These are phyloP conservation scores for Pisolithus marmoratus DNA, from an alignment of 768 basidiomycete genomes.

Conservation along the genomic window DNA sequence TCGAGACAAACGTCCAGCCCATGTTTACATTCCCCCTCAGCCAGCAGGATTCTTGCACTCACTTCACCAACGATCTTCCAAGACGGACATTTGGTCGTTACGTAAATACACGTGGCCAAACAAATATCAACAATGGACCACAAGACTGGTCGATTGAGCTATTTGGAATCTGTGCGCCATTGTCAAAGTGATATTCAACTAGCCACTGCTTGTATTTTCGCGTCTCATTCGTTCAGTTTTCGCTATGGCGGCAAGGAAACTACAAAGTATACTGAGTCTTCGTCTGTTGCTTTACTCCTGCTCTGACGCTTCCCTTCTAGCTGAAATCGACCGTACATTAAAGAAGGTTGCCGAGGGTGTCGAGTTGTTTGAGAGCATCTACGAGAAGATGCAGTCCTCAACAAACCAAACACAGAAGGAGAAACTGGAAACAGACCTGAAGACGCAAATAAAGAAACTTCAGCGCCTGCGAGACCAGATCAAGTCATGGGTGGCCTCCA, in stretches of 20 bases:
- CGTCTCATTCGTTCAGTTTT: constrained; percentile 14
- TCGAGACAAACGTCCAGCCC: too few relatives aligned
- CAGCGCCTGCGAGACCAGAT: constrained; percentile 82
- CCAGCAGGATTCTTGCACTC: too few relatives aligned
- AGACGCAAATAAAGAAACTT: constrained; percentile 97
- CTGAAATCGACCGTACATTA: constrained; percentile 97
- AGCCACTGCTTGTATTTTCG: neutral
- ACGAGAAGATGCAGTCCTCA: constrained; percentile 96
- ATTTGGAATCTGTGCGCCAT: neutral
- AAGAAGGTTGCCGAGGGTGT: constrained; percentile 97
- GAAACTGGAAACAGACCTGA: constrained; percentile 92
- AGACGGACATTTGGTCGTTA: too few relatives aligned
- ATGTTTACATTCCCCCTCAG: too few relatives aligned
- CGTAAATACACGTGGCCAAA: constrained; percentile 15
- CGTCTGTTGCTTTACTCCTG: too few relatives aligned
- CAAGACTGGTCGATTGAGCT: neutral
- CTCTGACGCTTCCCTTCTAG: constrained; percentile 37
- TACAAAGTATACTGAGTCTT: constrained; percentile 57
- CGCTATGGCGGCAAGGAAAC: constrained; percentile 84
- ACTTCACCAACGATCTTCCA: too few relatives aligned
- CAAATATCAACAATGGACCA: constrained; percentile 3
- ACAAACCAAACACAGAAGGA: constrained; percentile 98
- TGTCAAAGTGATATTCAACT: constrained; percentile 6
- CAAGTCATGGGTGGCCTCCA: constrained; percentile 94
- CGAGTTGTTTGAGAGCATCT: constrained; percentile 90